Percentiles rank a stretch among this genome's conserved stretches.
Evolutionary conservation across 176 grass and related monocot species (phyloP).

Genomic region (Rhynchospora breviuscula): DNA sequence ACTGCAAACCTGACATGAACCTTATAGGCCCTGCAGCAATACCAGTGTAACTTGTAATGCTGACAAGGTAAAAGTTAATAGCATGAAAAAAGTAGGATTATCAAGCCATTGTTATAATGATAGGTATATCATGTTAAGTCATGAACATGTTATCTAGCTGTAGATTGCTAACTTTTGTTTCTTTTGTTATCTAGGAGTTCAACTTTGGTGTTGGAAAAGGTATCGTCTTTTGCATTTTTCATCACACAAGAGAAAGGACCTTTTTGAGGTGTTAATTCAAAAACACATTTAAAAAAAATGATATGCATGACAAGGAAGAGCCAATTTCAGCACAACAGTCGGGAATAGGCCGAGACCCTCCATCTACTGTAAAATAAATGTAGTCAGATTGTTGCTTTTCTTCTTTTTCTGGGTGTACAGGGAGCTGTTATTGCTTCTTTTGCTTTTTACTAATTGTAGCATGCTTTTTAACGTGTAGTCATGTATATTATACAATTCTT

Average conservation of each 20-base stretch:
- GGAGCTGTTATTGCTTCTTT: neutral
- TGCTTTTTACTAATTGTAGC: conserved; percentile 2
- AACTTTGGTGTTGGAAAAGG: conserved; percentile 28
- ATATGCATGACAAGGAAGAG: conserved; percentile 12
- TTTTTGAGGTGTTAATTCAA: neutral
- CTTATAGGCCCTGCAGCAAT: neutral
- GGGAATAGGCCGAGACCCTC: neutral
- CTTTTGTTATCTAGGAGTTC: conserved; percentile 22
- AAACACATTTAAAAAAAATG: conserved; percentile 14
- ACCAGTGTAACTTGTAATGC: neutral
- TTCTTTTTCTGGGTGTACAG: conserved; percentile 23
- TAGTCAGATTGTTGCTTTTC: neutral
- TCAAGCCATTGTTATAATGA: neutral
- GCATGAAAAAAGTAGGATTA: neutral
- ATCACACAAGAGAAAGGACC: neutral
- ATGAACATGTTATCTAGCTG: neutral
- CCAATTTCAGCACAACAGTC: neutral
- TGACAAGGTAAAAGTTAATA: neutral
- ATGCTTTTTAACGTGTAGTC: neutral
- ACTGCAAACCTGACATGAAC: neutral
- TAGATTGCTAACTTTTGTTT: neutral
- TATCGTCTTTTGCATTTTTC: neutral
- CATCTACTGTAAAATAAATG: conserved; percentile 21
- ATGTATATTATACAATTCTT: conserved; percentile 19
- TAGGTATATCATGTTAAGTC: neutral